Base-by-base conservation (phyloP, 2,329 filamentous ascomycete genomes). In the Aspergillus melleus region DNA sequence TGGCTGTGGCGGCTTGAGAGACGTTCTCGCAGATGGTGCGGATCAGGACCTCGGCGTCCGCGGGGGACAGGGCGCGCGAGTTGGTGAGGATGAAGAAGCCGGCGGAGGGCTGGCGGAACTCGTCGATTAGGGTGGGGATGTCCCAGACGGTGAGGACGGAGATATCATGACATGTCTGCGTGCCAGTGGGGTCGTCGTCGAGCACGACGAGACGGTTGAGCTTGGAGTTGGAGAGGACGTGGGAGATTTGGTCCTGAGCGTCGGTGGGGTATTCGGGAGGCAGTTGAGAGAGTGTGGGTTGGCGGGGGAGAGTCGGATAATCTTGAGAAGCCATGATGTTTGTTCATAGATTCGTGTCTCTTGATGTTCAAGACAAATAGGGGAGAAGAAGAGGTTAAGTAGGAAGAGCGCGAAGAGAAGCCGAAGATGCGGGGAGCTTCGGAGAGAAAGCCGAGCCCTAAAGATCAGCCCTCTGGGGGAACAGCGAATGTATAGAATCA, bases 1-100 rank as follows among this genome's bases (percentile, higher is more conserved):
- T 74, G 4, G 72, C 69, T 2, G 69, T 66, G 0, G 81, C 79
- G 0, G 83, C 84, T 9, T 70, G 56, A 20, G 79, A 70, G 3
- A 87, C 64, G 60, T 84, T 84, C 4, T 64, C 64, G 64, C 82
- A 85, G 53, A 87, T 85, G 20, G 80, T 78, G 8, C 68, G 66
- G 64, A 85, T 82, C 1, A 87, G 76, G 0, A 66, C 62, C 16
- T 77, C 72, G 0, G 84, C 84, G 49, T 80, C 77, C 0, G 69
- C 67, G 0, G 83, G 79, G 20, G 81, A 82, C 2, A 86, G 70
- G 0, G 85, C 84, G 4, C 84, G 81, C 3, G 83, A 85, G 67
- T 86, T 86, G 36, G 84, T 86, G 6, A 86, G 75, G 62, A 86
- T 85, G 73, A 87, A 86, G 76, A 87, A 86, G 19, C 84, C 84